phyloP scores from a whole-genome alignment of 78 protist species.

The slime mould (Dictyostelium discoideum) region dicty_2.7 NC_007089.4:147501-148000 shows the following conservation, averaged over 20 bases:
- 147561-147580: background rate
- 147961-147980: background rate
- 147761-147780: background rate
- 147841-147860: slow-evolving; percentile 75
- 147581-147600: background rate
- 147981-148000: background rate
- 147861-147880: slow-evolving; percentile 23
- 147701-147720: background rate
- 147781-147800: slow-evolving; percentile 46
- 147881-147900: slow-evolving; percentile 13
- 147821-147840: slow-evolving; percentile 55
- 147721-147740: background rate
- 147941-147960: background rate
- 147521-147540: background rate
- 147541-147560: background rate
- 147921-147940: background rate
- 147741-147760: background rate
- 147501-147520: background rate
- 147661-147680: background rate
- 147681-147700: slow-evolving; percentile 19
- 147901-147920: slow-evolving; percentile 3
- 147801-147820: slow-evolving; percentile 64
- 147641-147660: background rate
- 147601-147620: background rate
- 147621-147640: background rate